Conservation (phyloP, 1,139 yeast species). For the Torulaspora pretoriensis region DNA sequence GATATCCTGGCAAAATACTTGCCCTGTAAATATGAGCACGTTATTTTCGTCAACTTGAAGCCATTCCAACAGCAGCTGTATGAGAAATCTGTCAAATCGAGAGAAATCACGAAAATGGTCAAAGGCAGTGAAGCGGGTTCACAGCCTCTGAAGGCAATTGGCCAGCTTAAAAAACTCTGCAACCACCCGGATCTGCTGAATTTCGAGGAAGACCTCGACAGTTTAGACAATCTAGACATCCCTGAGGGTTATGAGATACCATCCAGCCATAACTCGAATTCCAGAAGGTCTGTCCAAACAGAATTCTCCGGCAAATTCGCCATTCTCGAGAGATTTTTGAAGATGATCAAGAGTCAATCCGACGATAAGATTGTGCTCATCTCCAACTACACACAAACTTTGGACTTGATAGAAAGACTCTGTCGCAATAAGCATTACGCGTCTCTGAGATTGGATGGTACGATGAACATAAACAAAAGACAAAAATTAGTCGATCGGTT, state of each 20-base stretch:
- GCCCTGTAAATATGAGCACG: slow-evolving; percentile 95
- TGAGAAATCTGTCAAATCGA: slow-evolving; percentile 71
- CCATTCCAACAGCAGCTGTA: slow-evolving; percentile 74
- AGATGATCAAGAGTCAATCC: slow-evolving; percentile 70
- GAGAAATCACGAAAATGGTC: slow-evolving; percentile 67
- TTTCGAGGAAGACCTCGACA: slow-evolving; percentile 72
- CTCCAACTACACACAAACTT: slow-evolving; percentile 89
- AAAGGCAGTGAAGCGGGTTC: slow-evolving; percentile 39
- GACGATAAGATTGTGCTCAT: slow-evolving; percentile 92
- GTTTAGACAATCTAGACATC: slow-evolving; percentile 51
- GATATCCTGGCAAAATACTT: slow-evolving; percentile 89
- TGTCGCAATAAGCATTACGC: slow-evolving; percentile 77
- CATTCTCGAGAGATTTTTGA: slow-evolving; percentile 65
- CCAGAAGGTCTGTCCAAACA: slow-evolving; percentile 49
- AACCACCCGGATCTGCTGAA: slow-evolving; percentile 86
- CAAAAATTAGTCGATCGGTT: slow-evolving; percentile 89
- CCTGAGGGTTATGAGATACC: slow-evolving; percentile 66
- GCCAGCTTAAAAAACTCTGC: slow-evolving; percentile 80
- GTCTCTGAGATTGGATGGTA: slow-evolving; percentile 82
- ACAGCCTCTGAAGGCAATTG: slow-evolving; percentile 89
- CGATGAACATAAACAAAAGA: slow-evolving; percentile 85
- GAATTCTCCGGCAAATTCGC: slow-evolving; percentile 55
- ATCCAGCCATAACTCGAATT: slow-evolving; percentile 6
- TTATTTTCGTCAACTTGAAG: slow-evolving; percentile 78
- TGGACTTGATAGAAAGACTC: slow-evolving; percentile 82